A percentile compares a stretch with the other conserved stretches of the same genome.
These are phyloP conservation scores for Haplographium delicatum DNA, from an alignment of 495 filamentous ascomycete genomes.

Conservation along the genomic window DNA sequence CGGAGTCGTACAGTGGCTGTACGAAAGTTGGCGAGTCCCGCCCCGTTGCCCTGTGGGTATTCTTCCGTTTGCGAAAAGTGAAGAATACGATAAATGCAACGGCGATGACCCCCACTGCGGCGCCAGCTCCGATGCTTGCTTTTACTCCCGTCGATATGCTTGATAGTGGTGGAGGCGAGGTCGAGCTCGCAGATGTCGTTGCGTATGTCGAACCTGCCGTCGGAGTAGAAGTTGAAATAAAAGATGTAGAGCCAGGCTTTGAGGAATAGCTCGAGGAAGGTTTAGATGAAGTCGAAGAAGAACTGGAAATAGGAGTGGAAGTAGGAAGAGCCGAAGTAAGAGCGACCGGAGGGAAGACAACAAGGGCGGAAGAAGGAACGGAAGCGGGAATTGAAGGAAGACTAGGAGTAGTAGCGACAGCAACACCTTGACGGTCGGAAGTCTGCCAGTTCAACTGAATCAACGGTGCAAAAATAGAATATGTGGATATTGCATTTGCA, in stretches of 20 bases:
- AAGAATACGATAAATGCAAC: too few relatives aligned
- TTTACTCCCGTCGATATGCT: slow-evolving; percentile 3
- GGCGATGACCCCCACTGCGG: not conserved
- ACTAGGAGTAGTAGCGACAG: not conserved
- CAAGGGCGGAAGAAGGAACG: too few relatives aligned
- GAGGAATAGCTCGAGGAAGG: too few relatives aligned
- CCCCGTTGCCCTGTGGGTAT: too few relatives aligned
- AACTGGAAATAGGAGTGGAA: not conserved
- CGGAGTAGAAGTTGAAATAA: not conserved
- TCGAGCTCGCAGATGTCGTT: not conserved
- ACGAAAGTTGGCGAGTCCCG: too few relatives aligned
- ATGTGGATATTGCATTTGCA: not conserved
- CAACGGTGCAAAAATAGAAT: slow-evolving; percentile 4
- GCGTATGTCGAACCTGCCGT: not conserved
- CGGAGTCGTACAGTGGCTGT: too few relatives aligned
- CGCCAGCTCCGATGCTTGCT: slow-evolving; percentile 4
- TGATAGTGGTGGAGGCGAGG: not conserved
- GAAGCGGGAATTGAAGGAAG: not conserved
- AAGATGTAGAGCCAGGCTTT: too few relatives aligned
- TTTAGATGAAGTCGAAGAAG: not conserved
- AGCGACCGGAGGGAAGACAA: too few relatives aligned
- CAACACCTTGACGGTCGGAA: not conserved
- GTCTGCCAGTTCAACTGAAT: slow-evolving; percentile 10
- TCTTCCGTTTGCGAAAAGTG: too few relatives aligned
- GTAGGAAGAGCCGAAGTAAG: too few relatives aligned